Evolutionary conservation across 208 protist species (phyloP).

Genomic region (Leishmania gerbilli): DNA sequence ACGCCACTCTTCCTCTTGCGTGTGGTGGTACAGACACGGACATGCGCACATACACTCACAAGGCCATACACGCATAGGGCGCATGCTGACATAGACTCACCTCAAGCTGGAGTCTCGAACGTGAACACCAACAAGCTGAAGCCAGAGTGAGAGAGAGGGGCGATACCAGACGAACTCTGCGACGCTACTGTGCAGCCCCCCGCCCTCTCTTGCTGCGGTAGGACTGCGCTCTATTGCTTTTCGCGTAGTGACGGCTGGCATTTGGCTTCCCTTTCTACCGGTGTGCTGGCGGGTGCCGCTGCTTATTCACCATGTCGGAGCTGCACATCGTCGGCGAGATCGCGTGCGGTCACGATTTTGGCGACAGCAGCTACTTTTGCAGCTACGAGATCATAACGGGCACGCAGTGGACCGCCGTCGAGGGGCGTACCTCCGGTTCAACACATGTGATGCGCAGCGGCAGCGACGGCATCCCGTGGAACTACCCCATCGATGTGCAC

Average conservation of each 20-base stretch:
- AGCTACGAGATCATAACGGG: slow-evolving; percentile 80
- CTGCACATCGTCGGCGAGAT: slow-evolving; percentile 90
- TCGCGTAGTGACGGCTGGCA: neutral
- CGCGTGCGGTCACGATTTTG: slow-evolving; percentile 62
- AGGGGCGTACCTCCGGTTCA: slow-evolving; percentile 72
- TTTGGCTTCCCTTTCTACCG: neutral
- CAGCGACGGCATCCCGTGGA: slow-evolving; percentile 62
- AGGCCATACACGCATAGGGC: neutral
- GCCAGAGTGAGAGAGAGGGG: neutral
- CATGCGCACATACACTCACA: slow-evolving; percentile 8
- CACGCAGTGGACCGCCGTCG: slow-evolving; percentile 70
- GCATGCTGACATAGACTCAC: neutral
- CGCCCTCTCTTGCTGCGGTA: neutral
- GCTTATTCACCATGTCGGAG: slow-evolving; percentile 55
- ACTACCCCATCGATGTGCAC: slow-evolving; percentile 87
- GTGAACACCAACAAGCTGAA: neutral
- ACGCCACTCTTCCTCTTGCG: neutral
- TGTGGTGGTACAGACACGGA: neutral
- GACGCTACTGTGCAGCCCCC: neutral
- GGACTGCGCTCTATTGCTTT: neutral
- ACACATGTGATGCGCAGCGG: slow-evolving; percentile 81
- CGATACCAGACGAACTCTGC: neutral
- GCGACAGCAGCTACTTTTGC: slow-evolving; percentile 72
- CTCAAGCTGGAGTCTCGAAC: neutral
- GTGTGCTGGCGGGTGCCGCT: neutral